Base-by-base conservation (phyloP, 192 early-diverging fungal genomes). In the Backusella mclennaniae region DNA sequence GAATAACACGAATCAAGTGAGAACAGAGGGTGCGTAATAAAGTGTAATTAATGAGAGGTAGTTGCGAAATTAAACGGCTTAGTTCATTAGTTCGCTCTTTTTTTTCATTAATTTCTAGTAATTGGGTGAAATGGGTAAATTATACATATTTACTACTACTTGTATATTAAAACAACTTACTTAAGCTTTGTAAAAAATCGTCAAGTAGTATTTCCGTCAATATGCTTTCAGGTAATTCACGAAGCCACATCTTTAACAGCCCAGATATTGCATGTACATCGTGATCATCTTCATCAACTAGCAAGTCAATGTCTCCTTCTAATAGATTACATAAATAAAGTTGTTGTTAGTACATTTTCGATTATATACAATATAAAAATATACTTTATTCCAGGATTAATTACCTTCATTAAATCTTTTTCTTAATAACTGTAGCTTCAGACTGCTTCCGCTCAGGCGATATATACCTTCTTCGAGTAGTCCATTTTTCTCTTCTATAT, bases 401-500 rank as follows among this genome's bases (percentile, higher is more conserved):
- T 39, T 26, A 69, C 68, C 70, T 72, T 70, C n/a, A 75, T 99
- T 92, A 73, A 99, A 99, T 73, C 87, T 85, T 39, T 90, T 90
- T 82, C 93, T 94, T 73, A 99, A 84, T 59, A 69, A 74, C 72
- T 92, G 88, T 67, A 98, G 93, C 33, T 89, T 88, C 7, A 85
- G 79, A 8, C 91, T 82, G 31, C 90, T 90, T 35, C 98, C 98
- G 33, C 92, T 95, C 76, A 96, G 85, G 7, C 98, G 88, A 85
- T 98, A 99, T 52, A 99, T 95, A 5, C 98, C 98, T 84, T 98
- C 97, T 74, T 99, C 98, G 31, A 92, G 69, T 63, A 85, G 88
- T 8, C 96, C 98, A 78, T 93, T 91, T 73, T 93, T 93, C 7
- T 90, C 88, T 77, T 99, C 97, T 41, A 99, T 82, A 73, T 94